A percentile compares a stretch with the other conserved stretches of the same genome.
phyloP scores from a whole-genome alignment of 2,329 filamentous ascomycete species.

The Beauveria rudraprayagi region DNA sequence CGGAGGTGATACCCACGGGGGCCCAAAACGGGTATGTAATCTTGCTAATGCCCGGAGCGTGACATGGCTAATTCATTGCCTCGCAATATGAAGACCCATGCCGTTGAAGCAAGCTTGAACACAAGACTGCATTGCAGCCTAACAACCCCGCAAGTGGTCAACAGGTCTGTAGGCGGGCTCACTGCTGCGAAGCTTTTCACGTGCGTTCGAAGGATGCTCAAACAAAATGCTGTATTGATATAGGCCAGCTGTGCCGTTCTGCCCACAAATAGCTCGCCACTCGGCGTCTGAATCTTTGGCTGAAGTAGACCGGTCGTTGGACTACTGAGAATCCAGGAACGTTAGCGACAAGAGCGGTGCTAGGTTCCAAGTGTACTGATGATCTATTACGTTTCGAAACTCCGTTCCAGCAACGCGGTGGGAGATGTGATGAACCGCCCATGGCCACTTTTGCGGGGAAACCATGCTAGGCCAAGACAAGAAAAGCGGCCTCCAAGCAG shows the following conservation, averaged over 20 bases:
- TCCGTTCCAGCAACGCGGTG: not conserved
- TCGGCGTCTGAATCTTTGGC: not conserved
- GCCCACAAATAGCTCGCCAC: not conserved
- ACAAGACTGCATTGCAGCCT: slow-evolving; percentile 9
- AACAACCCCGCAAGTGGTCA: not conserved
- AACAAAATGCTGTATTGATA: not conserved
- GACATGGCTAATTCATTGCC: not conserved
- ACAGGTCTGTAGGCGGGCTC: not conserved
- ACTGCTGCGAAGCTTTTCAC: not conserved
- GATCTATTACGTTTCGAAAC: slow-evolving; percentile 9
- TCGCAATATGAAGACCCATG: not conserved
- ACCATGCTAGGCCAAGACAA: not conserved
- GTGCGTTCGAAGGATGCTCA: not conserved
- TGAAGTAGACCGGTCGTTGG: not conserved
- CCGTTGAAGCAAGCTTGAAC: slow-evolving; percentile 1
- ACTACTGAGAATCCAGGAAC: not conserved
- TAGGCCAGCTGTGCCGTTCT: not conserved
- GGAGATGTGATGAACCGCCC: not conserved
- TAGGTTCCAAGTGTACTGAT: not conserved
- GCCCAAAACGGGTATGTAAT: not conserved
- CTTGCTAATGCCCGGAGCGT: not conserved
- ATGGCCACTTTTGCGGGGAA: slow-evolving; percentile 7
- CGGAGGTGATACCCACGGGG: not conserved
- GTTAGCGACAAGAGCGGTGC: not conserved
- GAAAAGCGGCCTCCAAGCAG: not conserved